Base-by-base conservation (phyloP, 2,329 filamentous ascomycete genomes). In the Cytospora paraplurivora region DNA sequence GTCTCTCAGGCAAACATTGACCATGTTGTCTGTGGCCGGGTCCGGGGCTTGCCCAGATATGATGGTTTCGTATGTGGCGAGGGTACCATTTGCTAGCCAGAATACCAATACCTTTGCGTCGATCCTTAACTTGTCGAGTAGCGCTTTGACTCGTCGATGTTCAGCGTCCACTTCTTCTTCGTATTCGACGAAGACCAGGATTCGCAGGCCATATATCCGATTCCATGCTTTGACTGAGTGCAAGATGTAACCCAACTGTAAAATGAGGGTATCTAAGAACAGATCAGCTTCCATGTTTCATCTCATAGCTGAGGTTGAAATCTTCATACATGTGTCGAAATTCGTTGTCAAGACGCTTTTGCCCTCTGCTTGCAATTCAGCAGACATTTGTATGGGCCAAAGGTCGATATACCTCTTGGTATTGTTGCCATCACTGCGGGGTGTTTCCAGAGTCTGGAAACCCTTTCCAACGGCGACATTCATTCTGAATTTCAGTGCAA, bases 371-470 rank as follows among this genome's bases (percentile, higher is more conserved):
- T 86, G 85, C 38, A 95, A 85, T 70, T 94, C 91, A 1, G 92
- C 92, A 7, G 92, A 94, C 91, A 96, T 96, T 68, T 96, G 93
- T 59, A 96, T 95, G 0, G 92, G 92, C 92, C 92, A 96, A 5
- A 96, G 78, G 71, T 96, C 92, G 66, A 96, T 91, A 71, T 89
- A 94, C 70, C 87, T 91, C 72, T 94, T 94, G 4, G 78, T 79
- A 59, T 88, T 85, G 19, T 73, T 71, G 4, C 81, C 82, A 47
- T 86, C 80, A 0, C 80, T 74, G 21, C 84, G 81, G 0, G 92
- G 92, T 0, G 92, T 84, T 71, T 95, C 90, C 1, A 96, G 78
- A 1, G 85, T 77, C 59, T 92, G 86, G 67, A 96, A 96, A 0
- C 91, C 92, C 71, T 91, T 92, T 0, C 90, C 92, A 47, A 96